A percentile compares a stretch with the other conserved stretches of the same genome.
Evolutionary conservation across 2,329 filamentous ascomycete genomes (phyloP).

Genomic region (Plectosphaerella cucumerina): DNA sequence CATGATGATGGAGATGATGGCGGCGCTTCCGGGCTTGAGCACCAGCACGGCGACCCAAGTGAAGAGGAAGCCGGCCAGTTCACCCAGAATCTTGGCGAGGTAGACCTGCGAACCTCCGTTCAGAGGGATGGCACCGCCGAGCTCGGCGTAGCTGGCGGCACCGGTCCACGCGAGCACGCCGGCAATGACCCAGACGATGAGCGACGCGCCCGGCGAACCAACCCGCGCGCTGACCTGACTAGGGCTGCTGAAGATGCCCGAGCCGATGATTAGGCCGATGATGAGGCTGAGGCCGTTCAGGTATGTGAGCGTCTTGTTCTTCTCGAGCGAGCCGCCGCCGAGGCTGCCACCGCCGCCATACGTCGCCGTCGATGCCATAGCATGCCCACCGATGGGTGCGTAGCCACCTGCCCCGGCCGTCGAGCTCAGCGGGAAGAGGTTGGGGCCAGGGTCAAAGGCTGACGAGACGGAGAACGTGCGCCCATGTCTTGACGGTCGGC

Average conservation of each 20-base stretch:
- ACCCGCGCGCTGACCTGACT: conserved; percentile 89
- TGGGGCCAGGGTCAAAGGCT: conserved; percentile 91
- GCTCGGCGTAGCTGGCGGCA: conserved; percentile 88
- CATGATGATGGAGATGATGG: conserved; percentile 96
- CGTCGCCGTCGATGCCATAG: conserved; percentile 44
- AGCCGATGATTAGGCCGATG: conserved; percentile 90
- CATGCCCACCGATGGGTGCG: conserved; percentile 79
- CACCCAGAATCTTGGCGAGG: conserved; percentile 92
- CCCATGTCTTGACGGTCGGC: conserved; percentile 39
- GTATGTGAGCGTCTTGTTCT: conserved; percentile 93
- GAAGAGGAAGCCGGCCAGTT: conserved; percentile 88
- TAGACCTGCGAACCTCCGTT: conserved; percentile 95
- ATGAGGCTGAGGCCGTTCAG: conserved; percentile 89
- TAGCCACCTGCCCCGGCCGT: conserved; percentile 72
- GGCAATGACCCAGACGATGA: conserved; percentile 89
- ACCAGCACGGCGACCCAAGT: conserved; percentile 95
- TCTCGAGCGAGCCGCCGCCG: conserved; percentile 80
- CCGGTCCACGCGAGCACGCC: conserved; percentile 96
- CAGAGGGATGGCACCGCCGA: conserved; percentile 90
- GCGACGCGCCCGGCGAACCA: conserved; percentile 82
- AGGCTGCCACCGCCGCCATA: conserved; percentile 46
- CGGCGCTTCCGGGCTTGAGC: conserved; percentile 86
- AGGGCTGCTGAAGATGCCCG: conserved; percentile 92
- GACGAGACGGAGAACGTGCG: conserved; percentile 89
- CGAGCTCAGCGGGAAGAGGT: conserved; percentile 86